Base-by-base conservation (phyloP, 2,329 filamentous ascomycete genomes). In the Microthyrium microscopicum region DNA sequence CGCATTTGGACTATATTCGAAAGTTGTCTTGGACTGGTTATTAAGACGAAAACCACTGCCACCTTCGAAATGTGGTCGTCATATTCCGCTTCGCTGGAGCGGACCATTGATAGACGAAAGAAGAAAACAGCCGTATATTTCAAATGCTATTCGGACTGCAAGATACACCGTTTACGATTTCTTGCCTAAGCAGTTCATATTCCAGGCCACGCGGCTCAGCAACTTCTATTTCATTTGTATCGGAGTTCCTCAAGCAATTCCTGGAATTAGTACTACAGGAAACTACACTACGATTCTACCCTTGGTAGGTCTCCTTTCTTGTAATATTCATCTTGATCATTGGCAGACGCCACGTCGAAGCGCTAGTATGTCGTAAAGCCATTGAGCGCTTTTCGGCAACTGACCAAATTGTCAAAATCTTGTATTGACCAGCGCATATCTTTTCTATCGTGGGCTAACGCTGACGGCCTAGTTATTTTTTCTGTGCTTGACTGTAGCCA, bases 151-250 rank as follows among this genome's bases (percentile, higher is more conserved):
- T 45, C 73, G 84, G 5, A 91, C 82, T 2, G 87, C 77, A 49
- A 73, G 85, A 17, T 94, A 95, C 50, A 93, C 79, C 1, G 54
- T 84, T 2, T 93, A 76, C 72, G 79, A 84, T 48, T 95, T 95
- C 46, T 49, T 94, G 9, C 85, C 85, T 0, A 77, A 80, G 39
- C 87, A 94, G 52, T 59, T 95, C 5, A 68, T 87, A 36, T 89
- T 83, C 33, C 87, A 95, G 51, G 92, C 93, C 48, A 87, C 81
- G 41, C 92, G 93, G 51, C 63, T 94, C 26, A 83, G 83, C 44
- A 94, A 95, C 56, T 91, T 92, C 46, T 94, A 94, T 56, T 94
- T 95, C 52, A 62, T 95, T 22, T 67, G 85, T 37, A 76, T 94
- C 42, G 81, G 81, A 33, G 77, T 89, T 40, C 55, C 93, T 39